Conservation (phyloP, 148 eudicot species). For the Arbutus unedo region DNA sequence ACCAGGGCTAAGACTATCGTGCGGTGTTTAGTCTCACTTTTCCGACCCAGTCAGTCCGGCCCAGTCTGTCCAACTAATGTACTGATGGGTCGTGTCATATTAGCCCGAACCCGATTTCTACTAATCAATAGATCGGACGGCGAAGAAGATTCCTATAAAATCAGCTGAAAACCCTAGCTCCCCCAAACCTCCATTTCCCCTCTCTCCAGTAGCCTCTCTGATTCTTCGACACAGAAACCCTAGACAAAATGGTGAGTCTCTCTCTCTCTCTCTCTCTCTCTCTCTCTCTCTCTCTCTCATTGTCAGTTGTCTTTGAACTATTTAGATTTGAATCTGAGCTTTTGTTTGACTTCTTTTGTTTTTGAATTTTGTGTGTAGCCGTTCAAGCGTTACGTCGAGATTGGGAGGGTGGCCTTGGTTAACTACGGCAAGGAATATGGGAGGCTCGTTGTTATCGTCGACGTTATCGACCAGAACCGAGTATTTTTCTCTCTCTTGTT, state of each 20-base stretch:
- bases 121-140: neutral
- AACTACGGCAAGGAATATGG: constrained; percentile 30
- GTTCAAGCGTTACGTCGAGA: constrained; percentile 38
- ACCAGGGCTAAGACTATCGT: too few relatives aligned
- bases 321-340: neutral
- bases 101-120: too few relatives aligned
- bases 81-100: too few relatives aligned
- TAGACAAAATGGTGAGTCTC: constrained; percentile 20
- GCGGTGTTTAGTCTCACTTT: too few relatives aligned
- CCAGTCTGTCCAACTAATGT: too few relatives aligned
- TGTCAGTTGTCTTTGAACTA: neutral
- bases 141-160: neutral
- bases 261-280: neutral
- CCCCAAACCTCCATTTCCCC: neutral
- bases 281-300: neutral
- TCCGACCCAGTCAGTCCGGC: too few relatives aligned
- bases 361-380: constrained; percentile 31
- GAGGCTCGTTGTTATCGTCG: constrained; percentile 28
- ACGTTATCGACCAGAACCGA: constrained; percentile 27
- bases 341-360: neutral
- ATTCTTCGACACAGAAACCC: neutral
- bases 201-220: neutral
- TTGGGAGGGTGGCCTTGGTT: constrained; percentile 26
- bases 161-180: constrained; percentile 23
- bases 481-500: neutral